Base-by-base conservation (phyloP, 805 yeast genomes). In the Monosporozyma servazzii region DNA sequence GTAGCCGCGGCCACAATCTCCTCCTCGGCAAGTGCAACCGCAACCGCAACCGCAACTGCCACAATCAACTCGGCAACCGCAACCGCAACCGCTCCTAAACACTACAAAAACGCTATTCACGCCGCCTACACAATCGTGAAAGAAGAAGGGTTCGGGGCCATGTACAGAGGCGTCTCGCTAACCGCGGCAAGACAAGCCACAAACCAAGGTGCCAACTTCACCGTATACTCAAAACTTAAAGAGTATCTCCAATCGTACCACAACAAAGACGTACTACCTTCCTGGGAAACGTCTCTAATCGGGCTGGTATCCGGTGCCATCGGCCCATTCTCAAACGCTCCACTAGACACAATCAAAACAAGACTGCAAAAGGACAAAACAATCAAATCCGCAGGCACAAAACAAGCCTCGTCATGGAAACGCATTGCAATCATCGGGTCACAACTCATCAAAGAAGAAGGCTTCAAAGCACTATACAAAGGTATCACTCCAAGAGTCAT, bases 111-210 rank as follows among this genome's bases (percentile, higher is more conserved):
- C 67, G 98, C 98, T 15, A 84, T 88, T 15, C 99, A 91, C 71
- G 93, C 96, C 45, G 82, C 86, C 27, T 82, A 82, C 65, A 75
- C 88, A 36, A 86, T 93, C 62, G 79, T 85, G 56, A 84, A 79
- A 61, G 97, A 91, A 70, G 99, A 91, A 74, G 99, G 99, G 47
- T 75, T 87, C 61, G 77, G 78, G 48, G 87, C 96, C 9, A 72
- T 91, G 54, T 91, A 91, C 75, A 80, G 96, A 67, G 99, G 99
- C 66, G 98, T 91, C 27, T 79, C 90, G 2, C 80, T 91, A 64
- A 91, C 99, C 33, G 96, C 97, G 39, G 95, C 96, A 30, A 82
- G 99, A 75, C 99, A 91, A 71, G 97, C 98, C 29, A 84, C 96
- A 53, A 91, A 91, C 75, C 99, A 91, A 73, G 99, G 97, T 75